These are phyloP conservation scores for Ramaria sp. DNA, from an alignment of 768 basidiomycete genomes.

Conservation along the genomic window DNA sequence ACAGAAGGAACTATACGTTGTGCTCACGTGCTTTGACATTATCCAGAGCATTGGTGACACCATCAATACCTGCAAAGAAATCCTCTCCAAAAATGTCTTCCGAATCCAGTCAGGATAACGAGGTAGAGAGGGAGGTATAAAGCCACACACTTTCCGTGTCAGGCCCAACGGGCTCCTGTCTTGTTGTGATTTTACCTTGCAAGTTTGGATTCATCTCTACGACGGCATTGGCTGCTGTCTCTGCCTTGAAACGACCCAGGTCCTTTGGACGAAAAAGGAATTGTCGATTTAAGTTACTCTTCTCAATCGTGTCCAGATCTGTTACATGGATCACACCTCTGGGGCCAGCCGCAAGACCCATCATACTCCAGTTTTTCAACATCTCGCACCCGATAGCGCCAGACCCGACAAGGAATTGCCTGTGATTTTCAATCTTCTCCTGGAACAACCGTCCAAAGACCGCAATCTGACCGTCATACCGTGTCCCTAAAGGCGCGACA, in stretches of 20 bases:
- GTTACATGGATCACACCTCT: slow-evolving; percentile 85
- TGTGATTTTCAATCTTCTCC: slow-evolving; percentile 76
- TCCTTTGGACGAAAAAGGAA: slow-evolving; percentile 97
- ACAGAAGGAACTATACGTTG: background rate
- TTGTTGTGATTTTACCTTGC: slow-evolving; percentile 71
- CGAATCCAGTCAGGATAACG: slow-evolving; percentile 11
- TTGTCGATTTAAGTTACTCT: slow-evolving; percentile 96
- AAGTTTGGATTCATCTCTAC: slow-evolving; percentile 94
- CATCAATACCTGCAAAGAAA: slow-evolving; percentile 83
- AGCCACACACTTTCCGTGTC: slow-evolving; percentile 75
- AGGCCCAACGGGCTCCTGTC: slow-evolving; percentile 88
- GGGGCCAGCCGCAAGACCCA: slow-evolving; percentile 78
- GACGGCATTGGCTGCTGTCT: slow-evolving; percentile 85
- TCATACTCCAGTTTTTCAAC: slow-evolving; percentile 99
- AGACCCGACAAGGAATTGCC: slow-evolving; percentile 96
- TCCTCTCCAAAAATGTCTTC: slow-evolving; percentile 77
- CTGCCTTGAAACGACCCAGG: slow-evolving; percentile 93
- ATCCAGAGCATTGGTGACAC: slow-evolving; percentile 95
- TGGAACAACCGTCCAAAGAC: slow-evolving; percentile 95
- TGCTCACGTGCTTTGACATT: slow-evolving; percentile 88
- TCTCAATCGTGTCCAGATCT: slow-evolving; percentile 97
- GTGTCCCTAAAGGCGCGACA: slow-evolving; percentile 65
- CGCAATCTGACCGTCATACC: slow-evolving; percentile 92
- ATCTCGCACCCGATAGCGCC: slow-evolving; percentile 99
- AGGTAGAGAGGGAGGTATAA: background rate